A percentile compares a stretch with the other conserved stretches of the same genome.
phyloP scores from a whole-genome alignment of 768 basidiomycete genomes.

The Trametes maxima region DNA sequence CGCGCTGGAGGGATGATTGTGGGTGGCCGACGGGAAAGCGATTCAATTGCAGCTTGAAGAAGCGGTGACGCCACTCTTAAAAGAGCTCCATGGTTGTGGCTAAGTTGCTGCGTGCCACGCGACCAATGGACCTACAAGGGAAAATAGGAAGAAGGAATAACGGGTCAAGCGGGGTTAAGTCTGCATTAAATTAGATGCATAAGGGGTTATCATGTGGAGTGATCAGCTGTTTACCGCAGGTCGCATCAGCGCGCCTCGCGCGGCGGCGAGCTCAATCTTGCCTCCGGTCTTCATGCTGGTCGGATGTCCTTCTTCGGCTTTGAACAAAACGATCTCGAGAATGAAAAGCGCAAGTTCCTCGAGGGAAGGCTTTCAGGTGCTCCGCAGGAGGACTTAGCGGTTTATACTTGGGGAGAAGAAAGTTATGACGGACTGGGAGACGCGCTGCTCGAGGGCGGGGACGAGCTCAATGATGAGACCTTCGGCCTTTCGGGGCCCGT shows the following conservation, averaged over 20 bases:
- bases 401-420: constrained; percentile 92
- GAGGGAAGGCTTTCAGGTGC: constrained; percentile 38
- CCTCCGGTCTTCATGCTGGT: constrained; percentile 20
- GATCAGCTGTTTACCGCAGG: constrained; percentile 12
- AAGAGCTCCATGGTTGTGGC: constrained; percentile 5
- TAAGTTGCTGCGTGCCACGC: constrained; percentile 3
- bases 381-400: constrained; percentile 76
- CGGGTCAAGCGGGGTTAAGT: too few species aligned
- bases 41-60: constrained; percentile 1
- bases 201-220: constrained; percentile 18
- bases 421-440: constrained; percentile 90
- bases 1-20: not conserved
- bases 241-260: constrained; percentile 9
- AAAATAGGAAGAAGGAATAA: constrained; percentile 5
- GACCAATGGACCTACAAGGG: constrained; percentile 11
- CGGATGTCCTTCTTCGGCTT: constrained; percentile 85
- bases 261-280: constrained; percentile 11
- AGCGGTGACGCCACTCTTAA: not conserved
- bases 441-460: constrained; percentile 83
- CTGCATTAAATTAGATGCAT: not conserved
- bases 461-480: constrained; percentile 96
- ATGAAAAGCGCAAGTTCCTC: constrained; percentile 60
- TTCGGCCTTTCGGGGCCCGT: constrained; percentile 76
- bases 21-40: not conserved
- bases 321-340: constrained; percentile 60